Conservation (phyloP, 441 rosid genomes). For the Monsonia emarginata region DNA sequence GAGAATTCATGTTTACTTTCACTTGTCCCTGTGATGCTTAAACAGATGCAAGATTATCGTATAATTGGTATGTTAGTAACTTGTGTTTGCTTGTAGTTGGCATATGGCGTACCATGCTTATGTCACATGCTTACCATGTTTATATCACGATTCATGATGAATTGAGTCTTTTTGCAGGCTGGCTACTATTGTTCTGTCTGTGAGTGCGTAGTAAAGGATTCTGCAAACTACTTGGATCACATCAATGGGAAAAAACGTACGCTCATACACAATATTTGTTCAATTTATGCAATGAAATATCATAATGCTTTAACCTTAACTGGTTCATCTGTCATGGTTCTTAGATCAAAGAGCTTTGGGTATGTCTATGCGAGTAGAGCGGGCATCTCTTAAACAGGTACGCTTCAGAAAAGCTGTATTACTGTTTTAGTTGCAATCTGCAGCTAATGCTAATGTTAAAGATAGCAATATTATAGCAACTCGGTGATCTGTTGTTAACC, state of each 20-base stretch:
- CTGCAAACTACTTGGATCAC: conserved; percentile 97
- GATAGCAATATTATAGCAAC: neutral
- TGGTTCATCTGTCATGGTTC: conserved; percentile 9
- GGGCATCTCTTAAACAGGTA: conserved; percentile 86
- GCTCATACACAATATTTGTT: conserved; percentile 9
- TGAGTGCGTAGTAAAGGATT: conserved; percentile 94
- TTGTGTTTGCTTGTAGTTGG: neutral
- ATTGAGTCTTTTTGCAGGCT: conserved; percentile 45
- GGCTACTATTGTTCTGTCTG: conserved; percentile 93
- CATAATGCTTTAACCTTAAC: neutral
- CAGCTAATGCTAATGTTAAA: neutral
- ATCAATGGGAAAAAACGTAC: conserved; percentile 96
- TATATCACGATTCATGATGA: conserved; percentile 14
- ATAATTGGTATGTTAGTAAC: neutral
- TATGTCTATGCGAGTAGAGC: conserved; percentile 95
- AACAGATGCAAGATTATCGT: neutral
- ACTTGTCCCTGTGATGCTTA: neutral
- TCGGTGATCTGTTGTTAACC: neutral
- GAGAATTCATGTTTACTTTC: too few species aligned
- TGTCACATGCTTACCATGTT: conserved; percentile 9
- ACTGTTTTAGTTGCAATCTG: neutral
- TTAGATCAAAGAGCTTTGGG: conserved; percentile 97
- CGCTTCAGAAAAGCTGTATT: neutral
- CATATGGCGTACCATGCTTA: neutral
- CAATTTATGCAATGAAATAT: neutral